phyloP scores from a whole-genome alignment of 768 basidiomycete species.

The Pholiota conissans region DNA sequence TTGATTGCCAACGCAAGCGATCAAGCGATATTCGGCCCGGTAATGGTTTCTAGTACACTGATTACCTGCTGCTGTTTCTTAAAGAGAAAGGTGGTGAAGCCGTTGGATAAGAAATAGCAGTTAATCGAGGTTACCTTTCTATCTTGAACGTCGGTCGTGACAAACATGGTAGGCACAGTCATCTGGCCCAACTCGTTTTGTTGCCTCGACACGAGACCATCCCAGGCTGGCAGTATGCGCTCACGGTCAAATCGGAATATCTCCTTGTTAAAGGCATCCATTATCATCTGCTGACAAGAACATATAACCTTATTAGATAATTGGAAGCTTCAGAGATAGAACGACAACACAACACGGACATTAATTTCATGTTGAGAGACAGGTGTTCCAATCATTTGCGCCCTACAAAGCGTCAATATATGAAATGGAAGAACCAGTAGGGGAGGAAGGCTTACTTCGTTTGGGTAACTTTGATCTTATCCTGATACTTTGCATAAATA shows the following conservation, averaged over 20 bases:
- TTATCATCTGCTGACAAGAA: conserved; percentile 53
- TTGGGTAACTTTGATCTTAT: conserved; percentile 66
- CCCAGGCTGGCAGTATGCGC: conserved; percentile 73
- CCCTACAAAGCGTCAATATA: conserved; percentile 40
- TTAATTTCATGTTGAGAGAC: conserved; percentile 72
- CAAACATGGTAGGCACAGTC: conserved; percentile 72
- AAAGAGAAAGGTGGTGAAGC: background rate
- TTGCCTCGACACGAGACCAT: conserved; percentile 69
- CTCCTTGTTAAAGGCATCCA: conserved; percentile 63
- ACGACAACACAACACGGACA: conserved; percentile 34
- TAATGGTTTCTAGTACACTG: conserved; percentile 62
- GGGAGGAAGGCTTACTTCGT: conserved; percentile 54
- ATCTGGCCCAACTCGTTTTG: conserved; percentile 61
- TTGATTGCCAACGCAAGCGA: background rate
- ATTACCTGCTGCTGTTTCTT: conserved; percentile 74
- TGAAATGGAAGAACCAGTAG: conserved; percentile 1
- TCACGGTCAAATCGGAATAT: conserved; percentile 69
- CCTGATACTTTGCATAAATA: conserved; percentile 66
- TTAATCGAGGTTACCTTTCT: conserved; percentile 47
- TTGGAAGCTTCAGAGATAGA: background rate
- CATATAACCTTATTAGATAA: background rate
- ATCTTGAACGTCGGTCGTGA: conserved; percentile 45
- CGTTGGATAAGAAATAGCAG: background rate
- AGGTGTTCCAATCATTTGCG: conserved; percentile 60
- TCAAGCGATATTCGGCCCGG: conserved; percentile 24